Evolutionary conservation across 2,329 filamentous ascomycete genomes (phyloP).

Genomic region (Sclerotinia sclerotiorum): DNA sequence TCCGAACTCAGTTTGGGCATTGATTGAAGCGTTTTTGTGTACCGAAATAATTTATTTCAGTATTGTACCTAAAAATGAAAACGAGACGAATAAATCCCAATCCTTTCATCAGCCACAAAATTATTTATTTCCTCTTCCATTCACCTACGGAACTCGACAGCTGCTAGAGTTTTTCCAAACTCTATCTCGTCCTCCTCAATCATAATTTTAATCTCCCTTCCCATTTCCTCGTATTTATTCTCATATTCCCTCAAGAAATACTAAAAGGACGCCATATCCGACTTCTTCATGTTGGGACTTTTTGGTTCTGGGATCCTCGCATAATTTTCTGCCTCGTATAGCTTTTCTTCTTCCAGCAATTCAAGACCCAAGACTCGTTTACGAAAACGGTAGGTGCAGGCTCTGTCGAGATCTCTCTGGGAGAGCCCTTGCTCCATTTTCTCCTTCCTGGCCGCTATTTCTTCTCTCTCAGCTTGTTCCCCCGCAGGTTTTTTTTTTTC

Average conservation of each 20-base stretch:
- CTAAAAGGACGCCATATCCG: not conserved
- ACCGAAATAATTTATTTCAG: no score
- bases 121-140: not conserved
- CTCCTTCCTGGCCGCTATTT: not conserved
- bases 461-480: no score
- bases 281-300: no score
- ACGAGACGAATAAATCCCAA: not conserved
- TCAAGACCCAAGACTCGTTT: not conserved
- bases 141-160: not conserved
- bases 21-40: no score
- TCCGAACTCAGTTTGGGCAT: no score
- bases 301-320: no score
- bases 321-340: not conserved
- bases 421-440: rapidly evolving
- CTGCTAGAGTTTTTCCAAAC: no score
- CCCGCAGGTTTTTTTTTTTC: not conserved
- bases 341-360: not conserved
- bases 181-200: not conserved
- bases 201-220: not conserved
- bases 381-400: not conserved
- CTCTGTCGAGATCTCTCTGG: not conserved
- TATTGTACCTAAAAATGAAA: no score
- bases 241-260: not conserved
- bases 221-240: not conserved
- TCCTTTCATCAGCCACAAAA: no score